Conservation (phyloP, 2,329 filamentous ascomycete genomes). For the Ceratocystis papillata region DNA sequence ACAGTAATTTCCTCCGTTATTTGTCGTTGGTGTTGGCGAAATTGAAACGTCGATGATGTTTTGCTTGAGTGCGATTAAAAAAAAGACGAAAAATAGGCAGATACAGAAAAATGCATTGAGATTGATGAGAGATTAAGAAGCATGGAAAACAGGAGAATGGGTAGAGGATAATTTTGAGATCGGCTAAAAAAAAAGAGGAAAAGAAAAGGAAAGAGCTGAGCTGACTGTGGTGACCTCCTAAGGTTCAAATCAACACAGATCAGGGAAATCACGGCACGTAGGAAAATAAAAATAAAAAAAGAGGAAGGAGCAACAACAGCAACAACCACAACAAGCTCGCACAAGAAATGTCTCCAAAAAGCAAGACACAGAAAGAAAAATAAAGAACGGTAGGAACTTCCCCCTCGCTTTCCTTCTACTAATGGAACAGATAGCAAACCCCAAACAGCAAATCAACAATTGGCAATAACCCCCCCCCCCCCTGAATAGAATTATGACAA, state of each 20-base stretch:
- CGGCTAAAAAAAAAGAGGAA: background rate
- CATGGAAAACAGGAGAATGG: background rate
- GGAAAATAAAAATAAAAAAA: background rate
- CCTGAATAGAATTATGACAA: background rate
- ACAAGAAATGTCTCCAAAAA: background rate
- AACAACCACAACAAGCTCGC: background rate
- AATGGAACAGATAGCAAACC: background rate
- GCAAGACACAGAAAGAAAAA: background rate
- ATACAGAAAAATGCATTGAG: background rate
- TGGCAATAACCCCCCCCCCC: background rate
- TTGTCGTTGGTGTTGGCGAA: too few species aligned
- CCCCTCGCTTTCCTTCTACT: background rate
- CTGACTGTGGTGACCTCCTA: background rate
- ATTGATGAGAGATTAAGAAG: background rate
- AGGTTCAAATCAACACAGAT: background rate
- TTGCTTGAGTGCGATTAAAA: background rate
- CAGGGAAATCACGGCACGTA: background rate
- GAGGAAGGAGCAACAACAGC: constrained; percentile 1
- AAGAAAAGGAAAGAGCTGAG: constrained; percentile 3
- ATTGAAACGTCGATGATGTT: too few species aligned
- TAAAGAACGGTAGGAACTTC: background rate
- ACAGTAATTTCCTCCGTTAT: background rate
- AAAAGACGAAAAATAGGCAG: constrained; percentile 1
- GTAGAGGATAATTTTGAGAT: background rate
- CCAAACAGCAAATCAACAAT: background rate